A percentile compares a stretch with the other conserved stretches of the same genome.
phyloP scores from a whole-genome alignment of 169 alveolate species.

The Plasmodium knowlesi region DNA sequence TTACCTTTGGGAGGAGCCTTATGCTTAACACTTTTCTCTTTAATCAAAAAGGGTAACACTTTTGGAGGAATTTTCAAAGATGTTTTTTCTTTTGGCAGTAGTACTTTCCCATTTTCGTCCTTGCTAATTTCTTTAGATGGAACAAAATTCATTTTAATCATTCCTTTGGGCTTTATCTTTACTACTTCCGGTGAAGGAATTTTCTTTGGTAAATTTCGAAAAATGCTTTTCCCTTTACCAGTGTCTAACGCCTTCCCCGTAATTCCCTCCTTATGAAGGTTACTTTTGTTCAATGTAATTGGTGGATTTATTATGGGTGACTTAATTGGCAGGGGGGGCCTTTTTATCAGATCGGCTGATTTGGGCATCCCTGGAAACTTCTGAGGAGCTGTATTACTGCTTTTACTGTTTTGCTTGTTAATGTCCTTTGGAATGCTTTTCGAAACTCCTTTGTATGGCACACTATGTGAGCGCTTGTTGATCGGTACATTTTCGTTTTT shows the following conservation, averaged over 20 bases:
- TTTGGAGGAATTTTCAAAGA: constrained; percentile 19
- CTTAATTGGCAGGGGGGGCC: constrained; percentile 33
- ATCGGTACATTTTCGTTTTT: constrained; percentile 12
- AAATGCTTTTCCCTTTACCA: constrained; percentile 29
- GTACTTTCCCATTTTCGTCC: constrained; percentile 18
- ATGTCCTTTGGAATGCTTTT: constrained; percentile 21
- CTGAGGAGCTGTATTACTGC: not conserved
- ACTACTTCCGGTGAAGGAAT: not conserved
- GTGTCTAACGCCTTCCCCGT: constrained; percentile 9
- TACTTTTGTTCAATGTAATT: constrained; percentile 28
- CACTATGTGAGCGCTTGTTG: constrained; percentile 55
- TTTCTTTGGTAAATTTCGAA: constrained; percentile 47
- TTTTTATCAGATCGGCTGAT: constrained; percentile 21
- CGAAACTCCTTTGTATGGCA: constrained; percentile 52
- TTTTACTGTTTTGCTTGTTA: constrained; percentile 31
- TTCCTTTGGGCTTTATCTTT: constrained; percentile 32
- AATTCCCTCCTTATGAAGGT: not conserved
- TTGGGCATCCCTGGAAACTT: constrained; percentile 25
- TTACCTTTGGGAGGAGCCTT: constrained; percentile 61
- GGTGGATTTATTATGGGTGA: not conserved
- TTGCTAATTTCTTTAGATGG: constrained; percentile 19
- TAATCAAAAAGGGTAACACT: constrained; percentile 29
- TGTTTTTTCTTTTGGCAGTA: constrained; percentile 2
- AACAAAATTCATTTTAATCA: constrained; percentile 26
- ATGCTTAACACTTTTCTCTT: constrained; percentile 33